Evolutionary conservation across 306 rosid genomes (phyloP), one percentile per base, ranked within the genome.

Genomic region (Benincasa hispida): DNA sequence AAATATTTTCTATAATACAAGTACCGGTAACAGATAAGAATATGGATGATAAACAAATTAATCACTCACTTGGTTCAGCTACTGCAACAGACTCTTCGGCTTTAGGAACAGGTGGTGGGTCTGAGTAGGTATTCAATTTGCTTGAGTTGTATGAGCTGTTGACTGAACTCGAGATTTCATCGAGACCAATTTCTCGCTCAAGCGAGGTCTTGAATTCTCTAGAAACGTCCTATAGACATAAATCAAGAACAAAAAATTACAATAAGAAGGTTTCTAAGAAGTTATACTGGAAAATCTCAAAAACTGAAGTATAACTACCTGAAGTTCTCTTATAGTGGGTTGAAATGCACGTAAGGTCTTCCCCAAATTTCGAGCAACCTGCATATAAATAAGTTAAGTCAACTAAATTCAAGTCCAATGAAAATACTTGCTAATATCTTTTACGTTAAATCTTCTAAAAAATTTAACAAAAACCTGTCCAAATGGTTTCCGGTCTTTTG

Each of bases 281-380:
- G 79, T 53, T 61, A 41, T 72, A 66, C 28, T 12, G 15, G 24
- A 48, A 66, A 75, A 27, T 77, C 18, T 51, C n/a, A 39, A 58
- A 42, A 30, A 70, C 50, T 35, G 13, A 68, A 58, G 75, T 70
- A 34, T 70, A 27, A 41, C 60, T 54, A 91, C 97, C 97, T 95
- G 99, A 77, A 95, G 95, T 84, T 95, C 99, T 84, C 76, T 89
- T 78, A 95, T 95, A 76, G 99, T 95, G 72, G 98, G 99, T 88
- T 92, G 99, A 85, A 95, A 95, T 74, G 91, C 85, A 55, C 99
- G 96, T 79, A 95, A 79, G 8, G 99, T 95, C 82, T 95, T 92
- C 30, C 99, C 99, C 70, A 95, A 78, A 82, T 82, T 95, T 41
- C 98, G 89, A 79, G 99, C 99, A 87, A 95, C 97, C 99, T 95